Base-by-base conservation (phyloP, 1,284 basidiomycete genomes). In the Naganishia sp. region DNA sequence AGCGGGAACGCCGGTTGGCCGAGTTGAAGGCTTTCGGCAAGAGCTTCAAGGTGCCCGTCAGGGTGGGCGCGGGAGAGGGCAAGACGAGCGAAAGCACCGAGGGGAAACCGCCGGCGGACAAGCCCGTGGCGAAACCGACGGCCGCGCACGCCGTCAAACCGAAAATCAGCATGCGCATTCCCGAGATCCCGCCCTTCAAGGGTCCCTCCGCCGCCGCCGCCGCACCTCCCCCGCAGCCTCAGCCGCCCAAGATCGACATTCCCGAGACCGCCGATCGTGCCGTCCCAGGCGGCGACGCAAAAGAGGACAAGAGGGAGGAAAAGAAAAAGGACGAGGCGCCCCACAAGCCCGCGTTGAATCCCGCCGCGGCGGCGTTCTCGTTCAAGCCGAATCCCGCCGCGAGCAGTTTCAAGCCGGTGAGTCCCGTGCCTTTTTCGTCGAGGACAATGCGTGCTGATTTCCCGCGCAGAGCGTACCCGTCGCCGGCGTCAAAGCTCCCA, bases 11-110 rank as follows among this genome's bases (percentile, higher is more conserved):
- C 41, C 72, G 75, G 47, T 61, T 97, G 81, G 89, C 92, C 13
- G 94, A 98, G 58, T 82, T 98, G 57, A 86, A 93, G 76, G 90
- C 90, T 79, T 99, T 97, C 82, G 92, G 91, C 72, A 85, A 90
- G 76, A 89, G 81, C 70, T 99, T 99, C 87, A 96, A 95, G 86
- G 90, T 91, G 51, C 53, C 45, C 28, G 43, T 31, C 6, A 51
- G 17, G 67, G 83, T 85, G 70, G 68, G 75, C 21, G 53, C 51
- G 32, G 45, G 23, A 17, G 35, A 32, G 43, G 39, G 41, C 28
- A 53, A 39, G n/a, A 25, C 46, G 7, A 32, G 18, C 9, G 42
- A 13, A 2, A 49, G 25, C 23, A 17, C 10, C 15, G 47, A 28
- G 23, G 43, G n/a, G 2, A 63, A 32, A 42, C n/a, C 51, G 13